Percentiles rank a stretch among this genome's conserved stretches.
Evolutionary conservation across 768 basidiomycete genomes (phyloP).

Genomic region (Dioszegia crocea): DNA sequence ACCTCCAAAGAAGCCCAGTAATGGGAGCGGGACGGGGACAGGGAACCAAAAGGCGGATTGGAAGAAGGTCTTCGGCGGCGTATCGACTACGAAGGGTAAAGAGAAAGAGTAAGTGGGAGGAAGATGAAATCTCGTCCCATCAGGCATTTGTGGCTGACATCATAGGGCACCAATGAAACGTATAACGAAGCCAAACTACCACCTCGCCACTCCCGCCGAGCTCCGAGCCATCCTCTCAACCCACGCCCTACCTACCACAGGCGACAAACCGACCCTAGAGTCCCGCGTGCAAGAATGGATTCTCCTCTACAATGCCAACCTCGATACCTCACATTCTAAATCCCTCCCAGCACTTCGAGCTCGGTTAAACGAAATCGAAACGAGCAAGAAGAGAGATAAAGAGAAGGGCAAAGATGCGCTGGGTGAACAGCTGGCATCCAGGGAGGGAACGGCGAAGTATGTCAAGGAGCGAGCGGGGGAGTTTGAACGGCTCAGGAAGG

Average conservation of each 20-base stretch:
- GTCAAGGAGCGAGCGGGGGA: conserved; percentile 32
- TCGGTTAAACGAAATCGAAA: conserved; percentile 31
- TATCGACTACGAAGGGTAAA: conserved; percentile 11
- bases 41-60: conserved; percentile 43
- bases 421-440: conserved; percentile 20
- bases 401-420: conserved; percentile 36
- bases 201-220: conserved; percentile 37
- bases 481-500: conserved; percentile 34
- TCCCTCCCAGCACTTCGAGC: conserved; percentile 37
- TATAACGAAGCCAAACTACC: conserved; percentile 45
- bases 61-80: conserved; percentile 44
- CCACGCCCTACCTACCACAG: conserved; percentile 32
- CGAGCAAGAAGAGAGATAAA: conserved; percentile 30
- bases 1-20: conserved; percentile 18
- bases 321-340: conserved; percentile 45
- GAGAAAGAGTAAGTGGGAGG: conserved; percentile 27
- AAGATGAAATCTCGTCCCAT: not conserved
- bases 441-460: conserved; percentile 28
- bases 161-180: conserved; percentile 33
- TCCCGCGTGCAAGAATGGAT: conserved; percentile 45
- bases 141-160: not conserved
- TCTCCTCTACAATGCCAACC: conserved; percentile 47
- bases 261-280: conserved; percentile 35
- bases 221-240: conserved; percentile 30
- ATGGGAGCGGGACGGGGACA: conserved; percentile 2